A percentile compares a stretch with the other conserved stretches of the same genome.
Evolutionary conservation across 495 filamentous ascomycete species (phyloP).

Genomic region (Staphylotrichum longicolle): DNA sequence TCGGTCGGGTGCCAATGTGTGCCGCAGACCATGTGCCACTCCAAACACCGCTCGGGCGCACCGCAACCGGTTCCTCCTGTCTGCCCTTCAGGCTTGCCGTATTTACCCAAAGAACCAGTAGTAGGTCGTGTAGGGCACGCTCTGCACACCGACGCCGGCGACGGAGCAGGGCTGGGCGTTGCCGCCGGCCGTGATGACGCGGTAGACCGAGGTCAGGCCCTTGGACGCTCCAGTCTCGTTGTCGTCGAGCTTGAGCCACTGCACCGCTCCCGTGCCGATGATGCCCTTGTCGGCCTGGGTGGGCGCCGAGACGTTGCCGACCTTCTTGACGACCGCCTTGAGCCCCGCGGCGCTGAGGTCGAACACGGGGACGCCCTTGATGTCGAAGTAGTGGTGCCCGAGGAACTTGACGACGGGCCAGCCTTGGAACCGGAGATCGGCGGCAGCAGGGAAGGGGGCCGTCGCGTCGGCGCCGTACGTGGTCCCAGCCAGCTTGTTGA

Average conservation of each 20-base stretch:
- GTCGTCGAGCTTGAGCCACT: slow-evolving; percentile 62
- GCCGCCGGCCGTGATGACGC: slow-evolving; percentile 67
- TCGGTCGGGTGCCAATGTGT: background rate
- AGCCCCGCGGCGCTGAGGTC: slow-evolving; percentile 44
- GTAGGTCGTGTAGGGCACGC: slow-evolving; percentile 63
- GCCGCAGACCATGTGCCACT: background rate
- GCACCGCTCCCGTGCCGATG: slow-evolving; percentile 52
- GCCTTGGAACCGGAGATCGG: slow-evolving; percentile 33
- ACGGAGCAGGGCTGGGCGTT: slow-evolving; percentile 48
- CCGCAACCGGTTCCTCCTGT: background rate
- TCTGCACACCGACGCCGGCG: slow-evolving; percentile 39
- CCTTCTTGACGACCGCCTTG: slow-evolving; percentile 44
- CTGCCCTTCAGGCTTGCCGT: no score
- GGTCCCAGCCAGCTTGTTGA: slow-evolving; percentile 40
- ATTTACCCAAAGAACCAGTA: slow-evolving; percentile 65
- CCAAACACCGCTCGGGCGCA: background rate
- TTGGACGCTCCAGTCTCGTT: slow-evolving; percentile 42
- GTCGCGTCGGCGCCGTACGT: slow-evolving; percentile 35
- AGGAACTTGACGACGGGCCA: slow-evolving; percentile 39
- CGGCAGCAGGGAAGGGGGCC: slow-evolving; percentile 43
- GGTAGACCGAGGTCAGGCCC: slow-evolving; percentile 58
- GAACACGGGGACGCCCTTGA: slow-evolving; percentile 53
- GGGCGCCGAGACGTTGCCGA: slow-evolving; percentile 45
- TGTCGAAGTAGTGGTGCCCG: slow-evolving; percentile 67
- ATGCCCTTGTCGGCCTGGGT: slow-evolving; percentile 44